These are phyloP conservation scores for Papiliotrema terrestris DNA, from an alignment of 1,284 basidiomycete genomes.

Conservation along the genomic window DNA sequence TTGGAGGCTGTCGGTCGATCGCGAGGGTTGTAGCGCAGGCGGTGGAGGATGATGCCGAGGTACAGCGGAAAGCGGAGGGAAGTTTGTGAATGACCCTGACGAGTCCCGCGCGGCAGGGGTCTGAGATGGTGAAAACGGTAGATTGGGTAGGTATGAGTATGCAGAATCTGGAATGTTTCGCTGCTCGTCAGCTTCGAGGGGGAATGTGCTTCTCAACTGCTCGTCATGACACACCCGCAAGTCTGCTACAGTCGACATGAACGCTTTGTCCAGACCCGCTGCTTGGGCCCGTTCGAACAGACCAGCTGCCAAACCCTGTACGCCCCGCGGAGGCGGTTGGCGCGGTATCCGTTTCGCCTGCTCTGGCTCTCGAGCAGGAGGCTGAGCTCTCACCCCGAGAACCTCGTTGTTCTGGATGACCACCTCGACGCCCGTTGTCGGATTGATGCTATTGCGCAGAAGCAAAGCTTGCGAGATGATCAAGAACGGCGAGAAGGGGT, in stretches of 20 bases:
- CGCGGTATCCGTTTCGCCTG: neutral
- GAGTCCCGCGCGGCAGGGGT: constrained; percentile 14
- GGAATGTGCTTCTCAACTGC: neutral
- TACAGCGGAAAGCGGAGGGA: constrained; percentile 25
- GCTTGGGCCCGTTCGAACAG: constrained; percentile 48
- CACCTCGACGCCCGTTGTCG: constrained; percentile 67
- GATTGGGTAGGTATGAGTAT: constrained; percentile 41
- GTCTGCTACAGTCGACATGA: constrained; percentile 45
- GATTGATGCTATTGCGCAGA: constrained; percentile 67
- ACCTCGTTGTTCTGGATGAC: constrained; percentile 75
- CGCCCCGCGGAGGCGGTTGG: constrained; percentile 12
- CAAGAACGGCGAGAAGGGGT: constrained; percentile 56
- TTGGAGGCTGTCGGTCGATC: constrained; percentile 19
- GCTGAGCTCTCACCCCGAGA: constrained; percentile 59
- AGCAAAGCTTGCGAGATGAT: constrained; percentile 76
- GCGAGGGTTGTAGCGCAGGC: neutral
- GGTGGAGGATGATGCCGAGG: constrained; percentile 19
- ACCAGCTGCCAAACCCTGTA: constrained; percentile 43
- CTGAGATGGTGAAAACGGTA: constrained; percentile 35
- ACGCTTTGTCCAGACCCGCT: constrained; percentile 47
- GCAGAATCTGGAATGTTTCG: constrained; percentile 70
- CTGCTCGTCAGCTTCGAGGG: constrained; percentile 47
- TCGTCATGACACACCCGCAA: constrained; percentile 32
- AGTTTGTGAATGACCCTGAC: constrained; percentile 26
- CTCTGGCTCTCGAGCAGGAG: constrained; percentile 7